Evolutionary conservation across 2,329 filamentous ascomycete species (phyloP).

Genomic region (Fusarium annulatum): DNA sequence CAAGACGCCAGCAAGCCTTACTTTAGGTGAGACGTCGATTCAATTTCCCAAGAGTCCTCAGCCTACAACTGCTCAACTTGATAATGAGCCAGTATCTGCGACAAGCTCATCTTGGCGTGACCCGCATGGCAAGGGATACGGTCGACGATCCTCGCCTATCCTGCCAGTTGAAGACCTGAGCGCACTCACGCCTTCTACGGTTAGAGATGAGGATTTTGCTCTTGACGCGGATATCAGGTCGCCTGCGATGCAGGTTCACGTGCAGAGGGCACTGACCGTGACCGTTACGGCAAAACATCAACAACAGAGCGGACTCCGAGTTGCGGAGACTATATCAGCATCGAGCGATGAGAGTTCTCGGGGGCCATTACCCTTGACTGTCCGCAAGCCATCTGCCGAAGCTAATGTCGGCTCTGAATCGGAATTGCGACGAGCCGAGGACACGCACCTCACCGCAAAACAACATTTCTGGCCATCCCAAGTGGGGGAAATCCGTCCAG

Average conservation of each 20-base stretch:
- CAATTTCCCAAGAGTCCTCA: constrained; percentile 19
- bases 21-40: background rate
- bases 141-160: constrained; percentile 62
- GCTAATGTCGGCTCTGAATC: constrained; percentile 16
- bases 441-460: constrained; percentile 8
- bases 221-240: constrained; percentile 64
- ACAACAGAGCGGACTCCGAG: constrained; percentile 28
- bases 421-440: constrained; percentile 23
- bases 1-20: constrained; percentile 11
- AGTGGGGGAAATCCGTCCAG: constrained; percentile 66
- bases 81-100: constrained; percentile 9
- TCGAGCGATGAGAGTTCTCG: constrained; percentile 45
- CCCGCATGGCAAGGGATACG: constrained; percentile 12
- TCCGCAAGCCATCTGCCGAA: constrained; percentile 53
- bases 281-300: constrained; percentile 39
- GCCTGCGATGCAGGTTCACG: constrained; percentile 57
- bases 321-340: constrained; percentile 27
- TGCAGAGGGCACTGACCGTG: constrained; percentile 55
- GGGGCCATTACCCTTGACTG: constrained; percentile 57
- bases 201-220: constrained; percentile 55
- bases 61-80: background rate
- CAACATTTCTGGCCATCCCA: constrained; percentile 62
- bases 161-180: constrained; percentile 54
- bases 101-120: constrained; percentile 12
- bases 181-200: constrained; percentile 49